Evolutionary conservation across 1,139 yeast species (phyloP), one percentile per base, ranked within the genome.

Genomic region (Pichia inconspicua): DNA sequence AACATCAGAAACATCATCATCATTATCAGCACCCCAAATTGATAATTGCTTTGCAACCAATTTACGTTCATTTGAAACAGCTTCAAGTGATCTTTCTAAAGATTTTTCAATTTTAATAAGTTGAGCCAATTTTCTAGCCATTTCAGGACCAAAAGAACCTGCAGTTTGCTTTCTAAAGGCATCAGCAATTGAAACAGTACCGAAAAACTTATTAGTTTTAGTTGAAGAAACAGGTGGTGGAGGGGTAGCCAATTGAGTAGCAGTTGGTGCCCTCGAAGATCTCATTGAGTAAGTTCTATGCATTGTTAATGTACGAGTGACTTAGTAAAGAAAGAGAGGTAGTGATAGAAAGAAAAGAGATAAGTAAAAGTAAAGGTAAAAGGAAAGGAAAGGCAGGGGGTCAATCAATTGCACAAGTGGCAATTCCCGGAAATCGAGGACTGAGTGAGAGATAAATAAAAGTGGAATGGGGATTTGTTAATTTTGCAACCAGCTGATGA

Each of bases 281-380:
- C 98, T 89, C 72, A 92, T 78, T 39, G 97, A 92, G 71, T 92
- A 92, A 46, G 98, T 90, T 84, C 97, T 86, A 78, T 92, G 97
- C 98, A 92, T 92, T 59, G 15, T 51, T 12, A 27, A 27, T 27
- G 9, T 9, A 27, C 30, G 9, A 2, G 9, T 27, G 22, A 17
- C 37, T 27, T 5, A 28, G 30, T 27, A 9, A 9, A 11, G 11
- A 27, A 27, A 27, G 30, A 27, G 30, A 22, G 5, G 22, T 22
- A 22, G n/a, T 22, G 5, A 22, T 17, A 7, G 8, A 5, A 12
- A 12, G 8, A 34, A 6, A 34, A 42, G 28, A 15, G 36, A 32
- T 14, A n/a, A n/a, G 14, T 32, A 1, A n/a, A 32, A 3, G 36
- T n/a, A 32, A 36, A 10, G 12, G 2, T 28, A 28, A 30, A 30